Conservation (phyloP, 2,329 filamentous ascomycete species). For the Rhexocercosporidium sp. region DNA sequence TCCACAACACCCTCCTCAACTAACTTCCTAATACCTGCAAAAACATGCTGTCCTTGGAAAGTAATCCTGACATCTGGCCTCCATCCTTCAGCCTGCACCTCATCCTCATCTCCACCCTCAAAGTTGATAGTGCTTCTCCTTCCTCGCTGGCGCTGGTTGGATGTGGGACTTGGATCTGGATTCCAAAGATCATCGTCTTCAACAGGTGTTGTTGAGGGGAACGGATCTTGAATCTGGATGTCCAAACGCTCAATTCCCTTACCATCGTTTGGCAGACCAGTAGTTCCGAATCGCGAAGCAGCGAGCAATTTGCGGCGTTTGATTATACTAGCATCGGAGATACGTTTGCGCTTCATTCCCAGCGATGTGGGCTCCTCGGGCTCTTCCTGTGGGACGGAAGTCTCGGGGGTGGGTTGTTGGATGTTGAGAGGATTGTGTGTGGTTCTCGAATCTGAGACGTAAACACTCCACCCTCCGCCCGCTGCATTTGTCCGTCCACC, state of each 20-base stretch:
- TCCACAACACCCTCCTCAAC: slow-evolving; percentile 79
- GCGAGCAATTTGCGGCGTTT: slow-evolving; percentile 69
- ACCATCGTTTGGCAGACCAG: slow-evolving; percentile 59
- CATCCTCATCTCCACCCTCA: slow-evolving; percentile 37
- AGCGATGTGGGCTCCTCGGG: slow-evolving; percentile 23
- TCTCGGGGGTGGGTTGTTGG: slow-evolving; percentile 40
- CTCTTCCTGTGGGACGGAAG: slow-evolving; percentile 49
- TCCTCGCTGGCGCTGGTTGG: slow-evolving; percentile 31
- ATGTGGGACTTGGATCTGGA: slow-evolving; percentile 27
- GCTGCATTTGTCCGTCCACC: slow-evolving; percentile 72
- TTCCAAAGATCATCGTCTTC: slow-evolving; percentile 31
- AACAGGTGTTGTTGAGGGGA: slow-evolving; percentile 44
- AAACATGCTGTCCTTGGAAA: slow-evolving; percentile 79
- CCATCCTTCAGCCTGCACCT: slow-evolving; percentile 49
- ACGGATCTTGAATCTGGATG: slow-evolving; percentile 63
- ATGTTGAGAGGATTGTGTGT: slow-evolving; percentile 56
- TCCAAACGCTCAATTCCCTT: slow-evolving; percentile 67
- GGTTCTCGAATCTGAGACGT: slow-evolving; percentile 61
- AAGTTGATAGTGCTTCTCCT: slow-evolving; percentile 36
- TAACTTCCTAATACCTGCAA: slow-evolving; percentile 77
- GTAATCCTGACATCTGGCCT: slow-evolving; percentile 67
- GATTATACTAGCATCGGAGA: slow-evolving; percentile 44
- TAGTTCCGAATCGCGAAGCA: slow-evolving; percentile 71
- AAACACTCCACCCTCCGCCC: slow-evolving; percentile 80
- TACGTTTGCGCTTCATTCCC: slow-evolving; percentile 38